phyloP scores from a whole-genome alignment of 176 grass and related monocot genomes.

The Rhynchospora pubera region DNA sequence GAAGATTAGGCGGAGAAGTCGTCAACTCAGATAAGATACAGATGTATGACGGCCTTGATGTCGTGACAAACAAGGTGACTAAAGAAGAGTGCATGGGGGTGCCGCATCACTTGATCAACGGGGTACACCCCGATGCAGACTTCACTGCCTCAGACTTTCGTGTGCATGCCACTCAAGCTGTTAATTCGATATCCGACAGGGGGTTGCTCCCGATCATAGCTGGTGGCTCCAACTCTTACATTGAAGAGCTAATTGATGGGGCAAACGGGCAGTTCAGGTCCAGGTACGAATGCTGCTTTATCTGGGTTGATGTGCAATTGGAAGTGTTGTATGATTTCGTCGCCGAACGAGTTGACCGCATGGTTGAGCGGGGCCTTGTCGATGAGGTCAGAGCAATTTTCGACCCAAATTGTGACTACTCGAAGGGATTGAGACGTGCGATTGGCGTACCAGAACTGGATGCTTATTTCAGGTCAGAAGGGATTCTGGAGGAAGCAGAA shows the following conservation, averaged over 20 bases:
- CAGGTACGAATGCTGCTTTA: constrained; percentile 64
- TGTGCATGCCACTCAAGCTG: constrained; percentile 29
- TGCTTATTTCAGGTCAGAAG: constrained; percentile 44
- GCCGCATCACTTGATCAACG: constrained; percentile 69
- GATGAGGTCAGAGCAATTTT: constrained; percentile 62
- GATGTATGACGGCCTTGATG: constrained; percentile 48
- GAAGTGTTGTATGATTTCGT: constrained; percentile 57
- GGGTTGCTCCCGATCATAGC: constrained; percentile 62
- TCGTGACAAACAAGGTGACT: constrained; percentile 75
- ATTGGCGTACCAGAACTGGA: constrained; percentile 91
- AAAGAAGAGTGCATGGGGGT: constrained; percentile 46
- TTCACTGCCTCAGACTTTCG: constrained; percentile 65
- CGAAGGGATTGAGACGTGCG: constrained; percentile 55
- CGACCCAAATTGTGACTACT: constrained; percentile 56
- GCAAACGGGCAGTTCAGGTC: constrained; percentile 42
- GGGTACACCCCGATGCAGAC: constrained; percentile 49
- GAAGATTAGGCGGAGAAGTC: constrained; percentile 52
- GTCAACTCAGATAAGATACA: constrained; percentile 96
- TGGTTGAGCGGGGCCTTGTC: constrained; percentile 52
- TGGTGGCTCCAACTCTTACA: constrained; percentile 81
- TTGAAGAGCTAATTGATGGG: constrained; percentile 73
- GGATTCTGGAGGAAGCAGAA: constrained; percentile 18
- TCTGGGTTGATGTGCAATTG: constrained; percentile 80
- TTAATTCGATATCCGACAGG: not conserved
- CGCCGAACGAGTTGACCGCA: constrained; percentile 55